Evolutionary conservation across 2,329 filamentous ascomycete genomes (phyloP), one percentile per base, ranked within the genome.

Genomic region (Cryphonectria parasitica): DNA sequence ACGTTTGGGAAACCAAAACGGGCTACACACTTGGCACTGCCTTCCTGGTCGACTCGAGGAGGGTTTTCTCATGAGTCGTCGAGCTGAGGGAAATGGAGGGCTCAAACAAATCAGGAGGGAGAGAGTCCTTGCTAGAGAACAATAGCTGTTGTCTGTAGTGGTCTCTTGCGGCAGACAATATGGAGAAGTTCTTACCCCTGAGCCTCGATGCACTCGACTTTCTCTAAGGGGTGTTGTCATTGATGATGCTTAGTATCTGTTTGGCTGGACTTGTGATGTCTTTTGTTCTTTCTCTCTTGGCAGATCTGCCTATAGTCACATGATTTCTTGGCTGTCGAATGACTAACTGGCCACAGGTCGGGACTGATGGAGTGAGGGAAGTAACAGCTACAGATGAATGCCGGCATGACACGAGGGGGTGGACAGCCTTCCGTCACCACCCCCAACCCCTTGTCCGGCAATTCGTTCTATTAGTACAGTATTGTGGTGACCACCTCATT

Each of bases 101-200:
- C 45, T 22, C 22, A 22, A 49, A n/a, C 45, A 49, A n/a, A n/a
- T 49, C 45, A 49, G 31, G 56, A 5, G 28, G 3, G 34, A 39
- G 17, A 36, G 22, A 34, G 54, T 39, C 39, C 31, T 61, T 15
- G 34, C 31, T 39, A 54, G 66, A 49, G 63, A 65, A 60, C 61
- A 61, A 61, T 69, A 72, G 70, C 68, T 67, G 64, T 67, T 72
- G 68, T 70, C 64, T 70, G 62, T 72, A 72, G 70, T 67, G 31
- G 68, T 67, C 58, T 61, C 70, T 67, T 64, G 54, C 64, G 60
- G 45, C 70, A 72, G 68, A 64, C 70, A 70, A 72, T 72, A 72
- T 65, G 56, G 28, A 65, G 64, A 70, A 72, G 66, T 41, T 65
- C 34, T 68, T 70, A 67, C 41, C 68, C 66, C 60, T 41, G 19